These are phyloP conservation scores for Carex myosuroides DNA, from an alignment of 176 grass and related monocot genomes.

Conservation along the genomic window DNA sequence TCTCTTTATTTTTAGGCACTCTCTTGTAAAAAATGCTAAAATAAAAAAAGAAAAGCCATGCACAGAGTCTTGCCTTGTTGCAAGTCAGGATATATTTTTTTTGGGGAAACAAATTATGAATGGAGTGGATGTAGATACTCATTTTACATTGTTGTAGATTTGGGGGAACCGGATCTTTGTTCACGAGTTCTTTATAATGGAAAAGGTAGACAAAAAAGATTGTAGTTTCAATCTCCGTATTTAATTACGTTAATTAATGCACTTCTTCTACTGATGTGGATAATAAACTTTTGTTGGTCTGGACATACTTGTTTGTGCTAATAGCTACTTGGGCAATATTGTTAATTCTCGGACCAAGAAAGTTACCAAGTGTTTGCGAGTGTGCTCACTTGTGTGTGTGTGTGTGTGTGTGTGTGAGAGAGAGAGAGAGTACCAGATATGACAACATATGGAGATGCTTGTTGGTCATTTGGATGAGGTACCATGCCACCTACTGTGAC, in stretches of 20 bases:
- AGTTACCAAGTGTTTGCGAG: not conserved
- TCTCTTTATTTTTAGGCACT: not conserved
- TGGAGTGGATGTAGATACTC: not conserved
- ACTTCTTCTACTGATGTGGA: not conserved
- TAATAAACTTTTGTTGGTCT: not conserved
- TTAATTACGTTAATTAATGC: not conserved
- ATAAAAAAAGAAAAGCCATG: not conserved
- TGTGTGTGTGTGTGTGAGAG: not conserved
- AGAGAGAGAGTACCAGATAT: slow-evolving; percentile 17
- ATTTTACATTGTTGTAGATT: not conserved
- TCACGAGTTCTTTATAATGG: not conserved
- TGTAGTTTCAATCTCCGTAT: not conserved
- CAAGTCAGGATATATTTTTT: not conserved
- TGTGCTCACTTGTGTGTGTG: not conserved
- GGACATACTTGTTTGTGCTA: not conserved
- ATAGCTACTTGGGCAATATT: not conserved
- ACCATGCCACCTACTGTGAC: not conserved
- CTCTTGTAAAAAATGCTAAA: not conserved
- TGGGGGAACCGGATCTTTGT: not conserved
- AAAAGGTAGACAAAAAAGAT: not conserved
- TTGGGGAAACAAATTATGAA: not conserved
- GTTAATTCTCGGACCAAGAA: not conserved
- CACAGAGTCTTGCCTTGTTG: not conserved
- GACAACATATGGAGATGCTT: not conserved
- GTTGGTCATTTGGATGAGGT: not conserved